phyloP scores from a whole-genome alignment of 2,329 filamentous ascomycete species.

The Trichoderma pleuroti region DNA sequence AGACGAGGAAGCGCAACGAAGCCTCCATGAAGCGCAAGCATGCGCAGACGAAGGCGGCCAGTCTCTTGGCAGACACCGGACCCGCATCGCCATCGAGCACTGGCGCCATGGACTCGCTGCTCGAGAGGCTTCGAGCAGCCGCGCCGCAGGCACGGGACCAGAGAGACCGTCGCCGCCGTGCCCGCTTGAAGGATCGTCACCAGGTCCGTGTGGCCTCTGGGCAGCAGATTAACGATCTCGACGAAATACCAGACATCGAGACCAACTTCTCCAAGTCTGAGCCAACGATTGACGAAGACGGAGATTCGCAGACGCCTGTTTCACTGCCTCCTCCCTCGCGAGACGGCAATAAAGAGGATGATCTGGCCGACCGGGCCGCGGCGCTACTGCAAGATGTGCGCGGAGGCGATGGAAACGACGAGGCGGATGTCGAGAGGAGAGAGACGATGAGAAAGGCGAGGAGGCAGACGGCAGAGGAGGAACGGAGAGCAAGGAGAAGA shows the following conservation, averaged over 20 bases:
- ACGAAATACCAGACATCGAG: constrained; percentile 59
- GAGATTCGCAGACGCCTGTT: constrained; percentile 29
- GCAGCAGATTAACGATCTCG: constrained; percentile 73
- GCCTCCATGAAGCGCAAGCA: constrained; percentile 89
- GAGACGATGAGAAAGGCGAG: constrained; percentile 58
- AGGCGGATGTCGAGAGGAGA: constrained; percentile 48
- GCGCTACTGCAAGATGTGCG: constrained; percentile 80
- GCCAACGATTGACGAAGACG: constrained; percentile 46
- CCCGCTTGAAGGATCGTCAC: constrained; percentile 84
- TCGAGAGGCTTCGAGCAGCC: constrained; percentile 91
- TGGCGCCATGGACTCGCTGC: constrained; percentile 91
- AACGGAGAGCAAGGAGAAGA: constrained; percentile 64
- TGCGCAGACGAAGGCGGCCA: constrained; percentile 58
- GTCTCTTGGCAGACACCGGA: constrained; percentile 34
- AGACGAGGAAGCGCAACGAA: constrained; percentile 79
- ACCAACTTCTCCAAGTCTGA: constrained; percentile 34
- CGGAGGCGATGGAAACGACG: constrained; percentile 57
- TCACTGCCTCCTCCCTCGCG: constrained; percentile 49
- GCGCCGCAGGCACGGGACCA: constrained; percentile 87
- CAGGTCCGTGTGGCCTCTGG: constrained; percentile 87
- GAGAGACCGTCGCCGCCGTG: constrained; percentile 80
- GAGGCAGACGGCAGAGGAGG: constrained; percentile 75
- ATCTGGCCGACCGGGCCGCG: constrained; percentile 81
- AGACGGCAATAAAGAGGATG: constrained; percentile 56
- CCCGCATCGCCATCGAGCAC: constrained; percentile 68